Conservation (phyloP, 2,329 filamentous ascomycete genomes). For the Colletotrichum sansevieriae region DNA sequence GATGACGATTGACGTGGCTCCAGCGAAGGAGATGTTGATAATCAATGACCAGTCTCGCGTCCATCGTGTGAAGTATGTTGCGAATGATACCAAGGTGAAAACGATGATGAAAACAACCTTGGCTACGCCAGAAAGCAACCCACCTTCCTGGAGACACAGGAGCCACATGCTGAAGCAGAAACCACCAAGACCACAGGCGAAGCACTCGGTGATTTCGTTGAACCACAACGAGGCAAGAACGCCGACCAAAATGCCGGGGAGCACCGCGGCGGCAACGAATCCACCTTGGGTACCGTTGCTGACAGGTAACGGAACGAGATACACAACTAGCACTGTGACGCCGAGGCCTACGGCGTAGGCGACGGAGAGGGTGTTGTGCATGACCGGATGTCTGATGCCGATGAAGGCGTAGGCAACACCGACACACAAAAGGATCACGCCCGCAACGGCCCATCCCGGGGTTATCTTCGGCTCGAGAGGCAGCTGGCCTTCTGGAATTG, state of each 20-base stretch:
- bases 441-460: slow-evolving; percentile 83
- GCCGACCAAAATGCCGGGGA: slow-evolving; percentile 82
- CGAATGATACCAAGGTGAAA: slow-evolving; percentile 77
- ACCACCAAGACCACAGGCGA: slow-evolving; percentile 89
- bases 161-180: slow-evolving; percentile 94
- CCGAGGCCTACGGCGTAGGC: slow-evolving; percentile 80
- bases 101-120: slow-evolving; percentile 82
- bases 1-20: slow-evolving; percentile 82
- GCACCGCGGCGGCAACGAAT: slow-evolving; percentile 82
- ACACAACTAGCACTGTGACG: slow-evolving; percentile 85
- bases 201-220: slow-evolving; percentile 81
- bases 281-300: slow-evolving; percentile 83
- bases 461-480: slow-evolving; percentile 82
- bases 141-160: slow-evolving; percentile 80
- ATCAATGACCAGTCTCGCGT: slow-evolving; percentile 86
- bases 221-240: slow-evolving; percentile 79
- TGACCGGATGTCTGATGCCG: slow-evolving; percentile 84
- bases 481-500: slow-evolving; percentile 66
- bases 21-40: slow-evolving; percentile 80
- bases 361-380: slow-evolving; percentile 85
- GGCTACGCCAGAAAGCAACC: slow-evolving; percentile 69
- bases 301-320: slow-evolving; percentile 86
- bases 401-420: slow-evolving; percentile 80
- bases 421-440: slow-evolving; percentile 79
- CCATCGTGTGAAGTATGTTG: slow-evolving; percentile 82